These are phyloP conservation scores for rapeseed (Brassica napus) DNA, from an alignment of 345 rosid species.

Conservation along the genomic window Da-Ae NC_063448.1:7948001-7948500, in stretches of 20 bases:
- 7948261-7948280: constrained; percentile 1
- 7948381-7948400: constrained; percentile 49
- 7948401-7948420: not conserved
- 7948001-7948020: constrained; percentile 52
- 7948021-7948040: constrained; percentile 56
- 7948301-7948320: constrained; percentile 46
- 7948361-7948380: constrained; percentile 59
- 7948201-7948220: not conserved
- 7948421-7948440: not conserved
- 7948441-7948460: constrained; percentile 20
- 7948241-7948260: constrained; percentile 5
- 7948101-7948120: constrained; percentile 45
- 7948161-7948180: constrained; percentile 59
- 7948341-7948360: constrained; percentile 70
- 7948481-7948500: constrained; percentile 62
- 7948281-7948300: constrained; percentile 54
- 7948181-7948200: constrained; percentile 45
- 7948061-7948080: constrained; percentile 27
- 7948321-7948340: constrained; percentile 58
- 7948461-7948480: constrained; percentile 71
- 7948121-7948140: constrained; percentile 67
- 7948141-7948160: constrained; percentile 68
- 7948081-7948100: constrained; percentile 22
- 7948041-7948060: constrained; percentile 33
- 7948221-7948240: not conserved